phyloP scores from a whole-genome alignment of 768 basidiomycete species.

The Termitomyces sp. region DNA sequence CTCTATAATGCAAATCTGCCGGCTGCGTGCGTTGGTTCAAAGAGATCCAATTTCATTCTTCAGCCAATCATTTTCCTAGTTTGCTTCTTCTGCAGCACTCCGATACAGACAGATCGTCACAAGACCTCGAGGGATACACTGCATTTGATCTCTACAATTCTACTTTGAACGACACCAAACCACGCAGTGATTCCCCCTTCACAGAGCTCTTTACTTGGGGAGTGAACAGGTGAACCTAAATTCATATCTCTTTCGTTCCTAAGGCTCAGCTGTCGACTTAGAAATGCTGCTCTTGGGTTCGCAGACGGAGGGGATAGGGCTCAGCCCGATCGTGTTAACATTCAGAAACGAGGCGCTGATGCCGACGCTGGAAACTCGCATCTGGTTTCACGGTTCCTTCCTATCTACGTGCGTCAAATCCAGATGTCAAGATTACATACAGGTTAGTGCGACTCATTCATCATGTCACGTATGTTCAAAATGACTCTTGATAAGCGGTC shows the following conservation, averaged over 20 bases:
- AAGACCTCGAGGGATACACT: slow-evolving; percentile 86
- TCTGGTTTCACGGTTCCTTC: slow-evolving; percentile 49
- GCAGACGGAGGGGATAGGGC: slow-evolving; percentile 74
- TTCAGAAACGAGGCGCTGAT: slow-evolving; percentile 34
- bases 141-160: slow-evolving; percentile 93
- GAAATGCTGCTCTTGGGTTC: slow-evolving; percentile 86
- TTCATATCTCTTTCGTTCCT: neutral
- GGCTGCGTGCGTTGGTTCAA: slow-evolving; percentile 44
- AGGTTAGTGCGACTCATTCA: slow-evolving; percentile 29
- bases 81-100: slow-evolving; percentile 67
- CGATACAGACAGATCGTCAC: slow-evolving; percentile 67
- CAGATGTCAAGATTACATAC: slow-evolving; percentile 89
- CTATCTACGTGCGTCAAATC: slow-evolving; percentile 57
- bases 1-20: slow-evolving; percentile 75
- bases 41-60: neutral
- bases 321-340: slow-evolving; percentile 69
- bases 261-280: slow-evolving; percentile 16
- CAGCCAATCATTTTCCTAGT: slow-evolving; percentile 25
- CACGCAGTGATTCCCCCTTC: slow-evolving; percentile 27
- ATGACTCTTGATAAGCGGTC: slow-evolving; percentile 26
- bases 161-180: slow-evolving; percentile 72
- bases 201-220: slow-evolving; percentile 87
- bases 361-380: slow-evolving; percentile 16
- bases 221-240: slow-evolving; percentile 51
- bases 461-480: neutral